Base-by-base conservation (phyloP, 202 grass and related monocot genomes). In the Zizania palustris region DNA sequence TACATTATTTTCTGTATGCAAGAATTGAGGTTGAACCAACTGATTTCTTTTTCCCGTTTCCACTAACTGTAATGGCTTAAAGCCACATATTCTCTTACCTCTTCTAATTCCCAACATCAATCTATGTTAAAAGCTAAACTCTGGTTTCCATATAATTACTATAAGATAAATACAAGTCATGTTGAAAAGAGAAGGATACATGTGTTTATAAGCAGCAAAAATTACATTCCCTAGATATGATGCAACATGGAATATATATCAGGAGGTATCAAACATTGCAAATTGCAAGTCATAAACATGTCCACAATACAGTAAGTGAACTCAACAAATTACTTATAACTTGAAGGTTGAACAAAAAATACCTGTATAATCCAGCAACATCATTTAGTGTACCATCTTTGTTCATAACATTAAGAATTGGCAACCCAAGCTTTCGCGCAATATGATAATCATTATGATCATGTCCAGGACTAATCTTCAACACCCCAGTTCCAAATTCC, bases 381-480 rank as follows among this genome's bases (percentile, higher is more conserved):
- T 98, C 95, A 83, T 98, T 98, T 64, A 98, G 62, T 4, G 95
- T 98, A 44, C 95, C 95, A 85, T 98, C 91, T 92, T 98, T 98
- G 79, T 98, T 98, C 89, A 98, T 95, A 75, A 90, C 83, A 83
- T 98, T 98, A 16, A 98, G 91, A 67, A 98, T 92, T 55, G 95
- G 95, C 62, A 98, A 77, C 38, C 95, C 95, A 88, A 98, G 91
- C 85, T 98, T 98, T 82, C 91, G 86, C 83, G 95, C 87, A 85
- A 98, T 94, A 84, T 98, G 91, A 87, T 98, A 98, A 90, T 98
- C 95, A 75, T 98, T 98, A 54, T 98, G 95, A 78, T 98, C 95
- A 88, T 98, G 95, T 65, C 91, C 95, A 83, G 95, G 95, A 75
- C 95, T 98, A 73, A 98, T 98, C 74, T 98, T 98, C 83, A 98